These are phyloP conservation scores for Ceratocystis colombiana DNA, from an alignment of 2,329 filamentous ascomycete species.

Conservation along the genomic window DNA sequence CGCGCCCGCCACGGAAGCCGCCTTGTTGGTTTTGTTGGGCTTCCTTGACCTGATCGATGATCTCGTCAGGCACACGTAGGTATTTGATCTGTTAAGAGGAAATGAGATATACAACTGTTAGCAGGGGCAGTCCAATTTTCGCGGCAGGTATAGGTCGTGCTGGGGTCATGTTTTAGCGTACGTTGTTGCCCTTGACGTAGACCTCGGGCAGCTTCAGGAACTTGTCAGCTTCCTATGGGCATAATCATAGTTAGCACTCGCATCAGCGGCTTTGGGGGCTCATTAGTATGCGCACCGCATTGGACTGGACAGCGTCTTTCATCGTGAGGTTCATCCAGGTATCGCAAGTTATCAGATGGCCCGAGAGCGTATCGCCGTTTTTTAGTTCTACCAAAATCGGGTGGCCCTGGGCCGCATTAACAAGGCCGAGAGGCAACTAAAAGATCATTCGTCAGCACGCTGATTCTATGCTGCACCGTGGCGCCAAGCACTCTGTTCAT, in stretches of 20 bases:
- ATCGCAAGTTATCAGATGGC: conserved; percentile 90
- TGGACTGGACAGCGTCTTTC: conserved; percentile 95
- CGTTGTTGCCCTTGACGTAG: conserved; percentile 95
- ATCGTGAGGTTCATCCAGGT: conserved; percentile 99
- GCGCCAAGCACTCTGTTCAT: neutral
- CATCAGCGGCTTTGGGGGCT: neutral
- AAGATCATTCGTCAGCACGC: conserved; percentile 7
- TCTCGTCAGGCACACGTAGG: conserved; percentile 88
- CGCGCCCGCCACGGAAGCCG: conserved; percentile 55
- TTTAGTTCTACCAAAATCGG: conserved; percentile 97
- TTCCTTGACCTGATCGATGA: conserved; percentile 88
- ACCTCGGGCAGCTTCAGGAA: conserved; percentile 88
- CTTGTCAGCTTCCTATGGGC: conserved; percentile 70
- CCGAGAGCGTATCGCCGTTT: conserved; percentile 94
- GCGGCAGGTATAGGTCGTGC: neutral
- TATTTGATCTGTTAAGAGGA: conserved; percentile 76
- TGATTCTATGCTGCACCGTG: neutral
- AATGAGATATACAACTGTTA: conserved; percentile 27
- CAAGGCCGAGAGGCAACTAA: conserved; percentile 64
- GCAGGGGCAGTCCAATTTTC: neutral
- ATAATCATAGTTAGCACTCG: conserved; percentile 28
- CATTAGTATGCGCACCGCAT: conserved; percentile 46
- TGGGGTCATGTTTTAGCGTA: conserved; percentile 40
- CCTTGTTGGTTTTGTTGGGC: conserved; percentile 65
- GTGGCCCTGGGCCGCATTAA: conserved; percentile 93